Percentiles rank a stretch among this genome's conserved stretches.
Conservation (phyloP, 2,329 filamentous ascomycete species). For the Aspergillus intermedius region DNA sequence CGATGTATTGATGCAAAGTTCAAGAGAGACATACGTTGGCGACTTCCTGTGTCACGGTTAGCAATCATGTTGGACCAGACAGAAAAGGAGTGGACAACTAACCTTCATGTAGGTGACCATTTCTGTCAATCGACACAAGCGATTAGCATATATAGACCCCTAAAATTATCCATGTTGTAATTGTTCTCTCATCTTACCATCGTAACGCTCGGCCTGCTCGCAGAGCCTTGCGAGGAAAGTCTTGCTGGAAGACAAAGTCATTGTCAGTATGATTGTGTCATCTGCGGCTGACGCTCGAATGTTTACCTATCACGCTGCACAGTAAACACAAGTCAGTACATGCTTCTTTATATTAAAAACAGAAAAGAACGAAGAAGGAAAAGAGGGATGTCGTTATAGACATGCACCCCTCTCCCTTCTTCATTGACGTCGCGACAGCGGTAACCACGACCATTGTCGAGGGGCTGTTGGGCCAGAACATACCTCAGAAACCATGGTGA, state of each 20-base stretch:
- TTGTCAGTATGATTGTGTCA: conserved; percentile 30
- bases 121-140: conserved; percentile 46
- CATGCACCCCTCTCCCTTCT: neutral
- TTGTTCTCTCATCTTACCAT: conserved; percentile 55
- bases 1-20: neutral
- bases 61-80: conserved; percentile 7
- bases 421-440: conserved; percentile 12
- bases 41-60: conserved; percentile 62
- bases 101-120: conserved; percentile 99
- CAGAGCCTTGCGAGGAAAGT: conserved; percentile 99
- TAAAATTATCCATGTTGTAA: neutral
- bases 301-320: conserved; percentile 63
- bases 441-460: conserved; percentile 23
- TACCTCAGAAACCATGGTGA: conserved; percentile 58
- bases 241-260: conserved; percentile 60
- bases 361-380: neutral
- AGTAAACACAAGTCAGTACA: conserved; percentile 26
- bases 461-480: conserved; percentile 30
- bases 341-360: conserved; percentile 11
- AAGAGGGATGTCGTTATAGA: conserved; percentile 16
- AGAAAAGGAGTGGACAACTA: conserved; percentile 28
- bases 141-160: conserved; percentile 18
- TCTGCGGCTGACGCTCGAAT: conserved; percentile 23
- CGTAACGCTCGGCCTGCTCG: conserved; percentile 99
- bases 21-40: conserved; percentile 61